Conservation (phyloP, 2,329 filamentous ascomycete genomes). For the Chaetomium globosum region DNA sequence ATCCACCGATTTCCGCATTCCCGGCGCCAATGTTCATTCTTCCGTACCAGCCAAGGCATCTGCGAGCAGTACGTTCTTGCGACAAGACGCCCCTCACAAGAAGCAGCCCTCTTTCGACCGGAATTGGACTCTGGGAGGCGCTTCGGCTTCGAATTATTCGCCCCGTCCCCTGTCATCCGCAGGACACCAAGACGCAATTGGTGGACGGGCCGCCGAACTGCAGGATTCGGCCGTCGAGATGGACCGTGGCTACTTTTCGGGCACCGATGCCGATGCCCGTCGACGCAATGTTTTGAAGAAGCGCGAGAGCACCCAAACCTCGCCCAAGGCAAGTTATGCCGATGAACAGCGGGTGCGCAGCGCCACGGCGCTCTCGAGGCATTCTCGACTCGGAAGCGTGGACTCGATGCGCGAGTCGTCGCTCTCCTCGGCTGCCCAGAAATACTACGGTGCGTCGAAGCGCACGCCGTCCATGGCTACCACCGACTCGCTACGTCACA, state of each 20-base stretch:
- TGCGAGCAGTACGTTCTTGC: slow-evolving; percentile 49
- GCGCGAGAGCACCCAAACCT: slow-evolving; percentile 61
- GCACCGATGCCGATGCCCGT: slow-evolving; percentile 76
- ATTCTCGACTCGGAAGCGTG: slow-evolving; percentile 77
- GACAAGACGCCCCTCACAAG: slow-evolving; percentile 53
- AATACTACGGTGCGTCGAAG: slow-evolving; percentile 65
- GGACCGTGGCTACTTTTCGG: slow-evolving; percentile 92
- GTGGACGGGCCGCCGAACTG: slow-evolving; percentile 45
- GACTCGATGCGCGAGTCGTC: slow-evolving; percentile 69
- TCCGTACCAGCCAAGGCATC: slow-evolving; percentile 48
- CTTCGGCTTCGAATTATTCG: slow-evolving; percentile 46
- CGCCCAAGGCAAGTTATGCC: slow-evolving; percentile 73
- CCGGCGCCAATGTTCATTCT: slow-evolving; percentile 42
- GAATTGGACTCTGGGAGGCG: slow-evolving; percentile 67
- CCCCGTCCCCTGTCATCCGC: slow-evolving; percentile 57
- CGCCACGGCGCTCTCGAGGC: slow-evolving; percentile 66
- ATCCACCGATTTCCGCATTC: slow-evolving; percentile 72
- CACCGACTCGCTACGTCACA: slow-evolving; percentile 56
- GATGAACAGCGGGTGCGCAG: slow-evolving; percentile 72
- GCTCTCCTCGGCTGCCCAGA: slow-evolving; percentile 66
- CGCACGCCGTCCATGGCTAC: slow-evolving; percentile 64
- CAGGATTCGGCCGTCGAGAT: slow-evolving; percentile 62
- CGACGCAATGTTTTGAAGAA: slow-evolving; percentile 81
- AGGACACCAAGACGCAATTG: slow-evolving; percentile 51
- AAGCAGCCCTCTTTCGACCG: slow-evolving; percentile 71